Conservation (phyloP, 805 yeast species). For the Torulaspora microellipsoides region DNA sequence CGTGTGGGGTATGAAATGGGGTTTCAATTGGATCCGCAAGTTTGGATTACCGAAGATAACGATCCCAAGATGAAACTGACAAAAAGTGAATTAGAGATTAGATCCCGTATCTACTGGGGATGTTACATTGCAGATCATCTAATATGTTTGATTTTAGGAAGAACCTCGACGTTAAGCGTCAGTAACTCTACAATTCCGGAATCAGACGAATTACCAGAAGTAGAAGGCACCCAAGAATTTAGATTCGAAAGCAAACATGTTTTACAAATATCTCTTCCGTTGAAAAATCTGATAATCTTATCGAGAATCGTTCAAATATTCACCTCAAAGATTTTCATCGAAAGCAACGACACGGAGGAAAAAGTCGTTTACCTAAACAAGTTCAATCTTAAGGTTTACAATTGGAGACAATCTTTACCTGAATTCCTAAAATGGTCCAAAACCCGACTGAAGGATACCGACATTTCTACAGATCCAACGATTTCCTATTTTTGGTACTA, state of each 20-base stretch:
- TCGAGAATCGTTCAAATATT: conserved; percentile 38
- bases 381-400: conserved; percentile 46
- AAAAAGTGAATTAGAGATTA: conserved; percentile 50
- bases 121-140: conserved; percentile 61
- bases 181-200: conserved; percentile 59
- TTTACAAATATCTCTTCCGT: conserved; percentile 32
- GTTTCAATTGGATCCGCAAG: conserved; percentile 55
- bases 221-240: conserved; percentile 59
- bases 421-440: conserved; percentile 47
- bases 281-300: conserved; percentile 42
- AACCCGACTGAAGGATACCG: conserved; percentile 37
- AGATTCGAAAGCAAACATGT: conserved; percentile 36
- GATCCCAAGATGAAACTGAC: conserved; percentile 35
- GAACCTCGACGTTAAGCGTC: conserved; percentile 52
- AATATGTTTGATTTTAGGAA: conserved; percentile 53
- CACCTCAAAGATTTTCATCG: conserved; percentile 34
- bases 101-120: conserved; percentile 64
- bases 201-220: conserved; percentile 54
- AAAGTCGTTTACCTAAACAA: conserved; percentile 37
- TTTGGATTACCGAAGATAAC: conserved; percentile 44
- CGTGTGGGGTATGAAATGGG: conserved; percentile 64
- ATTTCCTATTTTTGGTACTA: conserved; percentile 49
- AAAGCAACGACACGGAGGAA: conserved; percentile 31
- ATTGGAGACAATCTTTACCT: conserved; percentile 51
- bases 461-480: conserved; percentile 48